Base-by-base conservation (phyloP, 257 asterid species). In the Nicotiana obtusifolia region DNA sequence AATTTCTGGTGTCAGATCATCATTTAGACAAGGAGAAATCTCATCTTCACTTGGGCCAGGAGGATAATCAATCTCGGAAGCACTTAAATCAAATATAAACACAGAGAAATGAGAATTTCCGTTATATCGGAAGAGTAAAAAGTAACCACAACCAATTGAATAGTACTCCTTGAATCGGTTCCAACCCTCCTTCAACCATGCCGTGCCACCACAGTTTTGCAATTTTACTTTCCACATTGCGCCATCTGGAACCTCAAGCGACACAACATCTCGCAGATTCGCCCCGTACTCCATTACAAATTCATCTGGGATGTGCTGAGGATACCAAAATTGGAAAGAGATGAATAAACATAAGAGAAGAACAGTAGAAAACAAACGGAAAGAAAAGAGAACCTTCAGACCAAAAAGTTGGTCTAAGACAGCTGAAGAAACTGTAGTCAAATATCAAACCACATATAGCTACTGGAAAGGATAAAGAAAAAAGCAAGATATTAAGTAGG, bases 181-280 rank as follows among this genome's bases (percentile, higher is more conserved):
- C 84, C 84, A 81, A 17, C 84, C 84, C 33, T 69, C 77, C 16
- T 68, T 33, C 10, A 81, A 19, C 80, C 79, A 81, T 60, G 65
- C 35, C 19, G n/a, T 64, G 31, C 79, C 71, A 81, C 30, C 24
- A 69, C 44, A 67, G 10, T 68, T 56, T 0, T 37, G 35, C 73
- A 81, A 14, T 44, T 59, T 64, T 54, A 35, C 61, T 30, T 81
- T 56, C 80, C 84, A 81, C 37, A 57, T 33, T 17, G 41, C 66
- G 6, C 62, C 80, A 56, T 20, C 59, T 16, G 80, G 68, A 65
- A 56, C 81, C 81, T 78, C 24, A 6, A 78, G 67, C 30, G 8
- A 56, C 26, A 56, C 65, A 11, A 28, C 5, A 66, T 28, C 37
- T 14, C 20, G 30, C 81, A 78, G 44, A 56, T 3, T 20, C 17